A percentile compares a stretch with the other conserved stretches of the same genome.
Evolutionary conservation across 2,329 filamentous ascomycete species (phyloP).

Genomic region (Orbilia quercus): DNA sequence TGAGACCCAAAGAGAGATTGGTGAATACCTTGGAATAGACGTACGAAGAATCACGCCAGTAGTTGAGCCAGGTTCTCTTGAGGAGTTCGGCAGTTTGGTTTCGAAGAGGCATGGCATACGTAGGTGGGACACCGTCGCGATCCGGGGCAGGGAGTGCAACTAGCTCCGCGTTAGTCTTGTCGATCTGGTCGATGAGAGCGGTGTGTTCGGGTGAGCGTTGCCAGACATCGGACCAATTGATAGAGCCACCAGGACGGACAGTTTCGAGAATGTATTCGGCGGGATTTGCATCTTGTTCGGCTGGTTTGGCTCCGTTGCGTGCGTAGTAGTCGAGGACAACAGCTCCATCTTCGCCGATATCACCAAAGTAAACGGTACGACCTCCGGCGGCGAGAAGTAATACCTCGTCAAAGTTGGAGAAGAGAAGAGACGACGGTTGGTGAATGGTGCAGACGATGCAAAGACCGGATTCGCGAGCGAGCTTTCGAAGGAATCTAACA

Average conservation of each 20-base stretch:
- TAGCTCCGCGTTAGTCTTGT: conserved; percentile 71
- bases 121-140: conserved; percentile 65
- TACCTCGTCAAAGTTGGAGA: conserved; percentile 79
- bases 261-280: conserved; percentile 67
- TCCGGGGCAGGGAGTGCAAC: conserved; percentile 63
- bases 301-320: conserved; percentile 57
- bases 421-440: conserved; percentile 75
- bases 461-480: conserved; percentile 72
- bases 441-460: conserved; percentile 81
- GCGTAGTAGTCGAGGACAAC: conserved; percentile 76
- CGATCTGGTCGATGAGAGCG: conserved; percentile 73
- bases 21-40: conserved; percentile 79
- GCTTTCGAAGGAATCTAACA: conserved; percentile 75
- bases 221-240: conserved; percentile 82
- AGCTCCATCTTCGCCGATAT: conserved; percentile 74
- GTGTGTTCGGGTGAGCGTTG: conserved; percentile 72
- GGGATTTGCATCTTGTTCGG: conserved; percentile 62
- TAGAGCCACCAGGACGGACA: conserved; percentile 61
- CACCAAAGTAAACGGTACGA: conserved; percentile 79
- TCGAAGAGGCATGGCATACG: conserved; percentile 75
- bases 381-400: conserved; percentile 75
- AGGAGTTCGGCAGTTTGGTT: conserved; percentile 75
- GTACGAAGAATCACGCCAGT: conserved; percentile 81
- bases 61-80: conserved; percentile 76
- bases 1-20: conserved; percentile 58